Evolutionary conservation across 1,284 basidiomycete species (phyloP), one percentile per base, ranked within the genome.

Genomic region (Mycena citricolor): DNA sequence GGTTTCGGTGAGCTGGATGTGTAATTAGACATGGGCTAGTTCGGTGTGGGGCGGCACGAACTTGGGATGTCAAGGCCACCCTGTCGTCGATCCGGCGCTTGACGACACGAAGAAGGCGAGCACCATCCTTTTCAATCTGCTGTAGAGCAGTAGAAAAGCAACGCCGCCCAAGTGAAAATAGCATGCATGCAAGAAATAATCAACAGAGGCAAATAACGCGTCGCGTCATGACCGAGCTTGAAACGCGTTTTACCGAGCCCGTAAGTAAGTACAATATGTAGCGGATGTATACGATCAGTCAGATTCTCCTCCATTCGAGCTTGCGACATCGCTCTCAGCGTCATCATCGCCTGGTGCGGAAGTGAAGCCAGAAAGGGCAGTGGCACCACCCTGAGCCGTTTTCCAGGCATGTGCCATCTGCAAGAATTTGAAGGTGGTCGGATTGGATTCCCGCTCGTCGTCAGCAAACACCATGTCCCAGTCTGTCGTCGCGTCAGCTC

Each of bases 381-480:
- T n/a, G n/a, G n/a, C 40, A 37, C 55, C 57, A 34, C 59, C 63
- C 49, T 81, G 76, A 2, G 76, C 57, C 47, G 62, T 70, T 55
- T 83, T 85, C 94, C 94, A 97, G 3, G 86, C 86, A 62, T 93
- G 91, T 1, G 94, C 94, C 74, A 89, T 90, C 63, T 94, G 86
- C 62, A 97, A 72, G 73, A 94, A 91, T 61, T 93, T 94, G 83
- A 93, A 94, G 1, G 90, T 83, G 0, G 90, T 86, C 0, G 94
- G 90, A 60, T 95, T 94, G 32, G 86, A 80, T 59, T 94, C 91
- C 44, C 84, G 79, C 60, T 95, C 91, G 74, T 97, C 94, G 71
- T 97, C 94, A 23, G 91, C 83, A 65, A 97, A 97, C 17, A 94
- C 84, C 61, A 94, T 81, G 61, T 95, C 93, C 85, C 89, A 95